A percentile compares a stretch with the other conserved stretches of the same genome.
Conservation (phyloP, 208 protist species). For the Trypanosomatidae sp. region DNA sequence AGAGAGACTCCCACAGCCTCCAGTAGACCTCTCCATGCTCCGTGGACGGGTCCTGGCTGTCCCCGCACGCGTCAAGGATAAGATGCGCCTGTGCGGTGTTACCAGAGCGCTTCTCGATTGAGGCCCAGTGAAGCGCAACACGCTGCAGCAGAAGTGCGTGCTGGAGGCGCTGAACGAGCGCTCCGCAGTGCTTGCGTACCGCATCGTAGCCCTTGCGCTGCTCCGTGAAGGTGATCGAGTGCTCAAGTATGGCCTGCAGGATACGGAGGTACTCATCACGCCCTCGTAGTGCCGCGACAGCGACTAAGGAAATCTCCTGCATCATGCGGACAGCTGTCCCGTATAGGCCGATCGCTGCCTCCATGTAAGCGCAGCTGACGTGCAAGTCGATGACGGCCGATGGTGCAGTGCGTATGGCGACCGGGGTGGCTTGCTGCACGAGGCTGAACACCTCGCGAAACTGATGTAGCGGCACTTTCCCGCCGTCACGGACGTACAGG, state of each 20-base stretch:
- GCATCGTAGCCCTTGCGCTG: constrained; percentile 43
- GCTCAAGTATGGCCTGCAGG: constrained; percentile 50
- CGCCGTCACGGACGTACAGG: constrained; percentile 39
- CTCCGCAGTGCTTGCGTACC: constrained; percentile 40
- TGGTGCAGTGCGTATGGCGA: constrained; percentile 30
- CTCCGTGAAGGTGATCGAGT: constrained; percentile 44
- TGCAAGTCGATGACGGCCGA: constrained; percentile 48
- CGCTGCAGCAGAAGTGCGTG: constrained; percentile 53
- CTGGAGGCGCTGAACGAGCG: constrained; percentile 32
- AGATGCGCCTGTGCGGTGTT: constrained; percentile 50
- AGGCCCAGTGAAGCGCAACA: constrained; percentile 75
- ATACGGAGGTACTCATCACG: constrained; percentile 28
- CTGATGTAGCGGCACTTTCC: constrained; percentile 40
- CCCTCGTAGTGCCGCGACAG: constrained; percentile 14
- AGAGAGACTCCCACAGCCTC: constrained; percentile 77
- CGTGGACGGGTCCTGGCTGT: constrained; percentile 66
- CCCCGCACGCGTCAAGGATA: constrained; percentile 67
- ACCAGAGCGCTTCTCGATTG: constrained; percentile 64
- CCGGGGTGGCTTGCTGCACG: constrained; percentile 39
- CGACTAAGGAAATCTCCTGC: constrained; percentile 31
- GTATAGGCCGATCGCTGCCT: constrained; percentile 53
- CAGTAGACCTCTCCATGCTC: constrained; percentile 65
- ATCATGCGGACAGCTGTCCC: constrained; percentile 48
- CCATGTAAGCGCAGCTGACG: constrained; percentile 59
- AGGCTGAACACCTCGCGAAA: constrained; percentile 66